These are phyloP conservation scores for Yamadazyma diddensiae DNA, from an alignment of 1,139 yeast species.

Conservation along the genomic window DNA sequence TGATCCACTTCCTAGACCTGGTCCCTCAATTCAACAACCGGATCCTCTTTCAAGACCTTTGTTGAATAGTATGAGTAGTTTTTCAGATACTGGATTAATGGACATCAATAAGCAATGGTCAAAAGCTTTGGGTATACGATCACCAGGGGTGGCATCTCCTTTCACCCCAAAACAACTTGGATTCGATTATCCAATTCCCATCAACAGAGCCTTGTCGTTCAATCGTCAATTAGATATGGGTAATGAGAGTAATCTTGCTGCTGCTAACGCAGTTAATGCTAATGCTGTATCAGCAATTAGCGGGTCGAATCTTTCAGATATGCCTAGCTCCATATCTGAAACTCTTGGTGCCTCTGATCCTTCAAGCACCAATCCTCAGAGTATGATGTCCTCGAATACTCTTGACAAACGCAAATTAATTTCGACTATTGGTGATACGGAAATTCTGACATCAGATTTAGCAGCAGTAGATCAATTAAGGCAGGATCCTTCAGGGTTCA, in stretches of 20 bases:
- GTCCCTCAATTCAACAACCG: slow-evolving; percentile 3
- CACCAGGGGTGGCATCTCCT: slow-evolving; percentile 15
- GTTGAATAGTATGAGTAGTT: slow-evolving; percentile 6
- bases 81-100: slow-evolving; percentile 9
- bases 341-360: not conserved
- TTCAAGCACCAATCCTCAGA: not conserved
- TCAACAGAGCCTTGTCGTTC: slow-evolving; percentile 15
- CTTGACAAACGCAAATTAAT: slow-evolving; percentile 3
- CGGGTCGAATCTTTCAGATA: slow-evolving; percentile 5
- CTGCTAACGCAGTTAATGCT: slow-evolving; percentile 10
- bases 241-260: slow-evolving; percentile 6
- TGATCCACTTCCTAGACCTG: slow-evolving; percentile 7
- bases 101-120: slow-evolving; percentile 18
- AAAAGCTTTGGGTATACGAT: slow-evolving; percentile 16
- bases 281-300: slow-evolving; percentile 7
- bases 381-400: not conserved
- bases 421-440: slow-evolving; percentile 1
- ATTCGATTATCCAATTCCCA: slow-evolving; percentile 16
- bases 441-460: not conserved
- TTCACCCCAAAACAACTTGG: slow-evolving; percentile 13
- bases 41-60: slow-evolving; percentile 7
- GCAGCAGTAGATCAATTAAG: not conserved
- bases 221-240: slow-evolving; percentile 10
- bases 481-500: slow-evolving; percentile 1
- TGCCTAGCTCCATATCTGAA: slow-evolving; percentile 1